Percentiles rank a stretch among this genome's conserved stretches.
Conservation (phyloP, 805 yeast species). For the Candida quercuum region DNA sequence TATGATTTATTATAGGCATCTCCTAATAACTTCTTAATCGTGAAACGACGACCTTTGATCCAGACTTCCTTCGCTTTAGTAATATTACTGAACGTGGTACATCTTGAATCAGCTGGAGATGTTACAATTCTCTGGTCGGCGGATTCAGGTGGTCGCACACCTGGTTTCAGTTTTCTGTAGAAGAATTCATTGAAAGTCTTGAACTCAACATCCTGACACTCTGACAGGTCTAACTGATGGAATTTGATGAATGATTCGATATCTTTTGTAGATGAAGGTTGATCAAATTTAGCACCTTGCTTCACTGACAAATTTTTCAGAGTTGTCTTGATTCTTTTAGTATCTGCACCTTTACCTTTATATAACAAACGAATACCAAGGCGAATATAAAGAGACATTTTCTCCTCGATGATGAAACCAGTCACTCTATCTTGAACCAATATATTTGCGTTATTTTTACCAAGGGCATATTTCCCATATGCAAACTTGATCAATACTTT, state of each 20-base stretch:
- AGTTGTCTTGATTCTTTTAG: slow-evolving; percentile 52
- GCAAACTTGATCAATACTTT: slow-evolving; percentile 78
- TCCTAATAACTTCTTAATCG: slow-evolving; percentile 55
- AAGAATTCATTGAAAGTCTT: slow-evolving; percentile 85
- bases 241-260: slow-evolving; percentile 77
- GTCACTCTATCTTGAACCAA: slow-evolving; percentile 88
- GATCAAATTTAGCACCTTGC: slow-evolving; percentile 83
- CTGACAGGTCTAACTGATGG: slow-evolving; percentile 71
- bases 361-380: slow-evolving; percentile 82
- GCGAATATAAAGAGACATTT: slow-evolving; percentile 84
- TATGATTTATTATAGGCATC: slow-evolving; percentile 34
- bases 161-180: slow-evolving; percentile 68
- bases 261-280: slow-evolving; percentile 55
- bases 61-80: slow-evolving; percentile 66
- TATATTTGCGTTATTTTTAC: slow-evolving; percentile 89
- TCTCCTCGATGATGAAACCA: slow-evolving; percentile 88
- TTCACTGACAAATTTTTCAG: slow-evolving; percentile 63
- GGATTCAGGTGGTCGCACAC: slow-evolving; percentile 67
- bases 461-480: slow-evolving; percentile 82
- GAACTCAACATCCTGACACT: slow-evolving; percentile 56
- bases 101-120: slow-evolving; percentile 87
- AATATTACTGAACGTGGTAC: slow-evolving; percentile 61
- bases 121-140: slow-evolving; percentile 43
- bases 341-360: slow-evolving; percentile 63
- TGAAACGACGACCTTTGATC: slow-evolving; percentile 84